Evolutionary conservation across 1,139 yeast genomes (phyloP), one percentile per base, ranked within the genome.

Genomic region (Lodderomyces beijingensis): DNA sequence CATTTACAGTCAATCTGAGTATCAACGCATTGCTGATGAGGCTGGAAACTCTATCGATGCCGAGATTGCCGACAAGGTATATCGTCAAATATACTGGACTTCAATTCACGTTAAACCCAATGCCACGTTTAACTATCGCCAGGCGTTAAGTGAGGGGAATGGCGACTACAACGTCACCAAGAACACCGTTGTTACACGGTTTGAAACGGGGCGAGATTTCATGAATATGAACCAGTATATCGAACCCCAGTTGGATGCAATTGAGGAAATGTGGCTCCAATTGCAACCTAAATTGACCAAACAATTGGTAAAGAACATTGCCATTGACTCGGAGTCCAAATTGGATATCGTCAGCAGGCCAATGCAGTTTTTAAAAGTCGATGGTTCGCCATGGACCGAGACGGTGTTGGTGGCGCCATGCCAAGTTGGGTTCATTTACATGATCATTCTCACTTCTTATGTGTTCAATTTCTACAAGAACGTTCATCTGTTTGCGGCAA

Each of bases 351-450:
- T 63, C 25, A 42, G 67, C 4, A 46, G 59, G 3, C 62, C 74
- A 4, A 53, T 75, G 3, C 42, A 44, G 1, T 67, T 77, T 40
- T 29, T 44, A 3, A 57, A 47, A 31, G 38, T 48, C 7, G 89
- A 82, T 52, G 53, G 64, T 32, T 63, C 69, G 16, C 84, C 86
- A 1, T 66, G 57, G 38, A 55, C 57, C 2, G 62, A 75, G 43
- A 59, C 74, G 2, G 76, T 72, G 3, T 50, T 79, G 16, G 45
- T 69, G 13, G 87, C 86, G 1, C 86, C 89, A 2, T 55, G 77
- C 4, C 86, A 81, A 52, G 79, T 84, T 43, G 95, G 95, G 31
- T 65, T 82, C 37, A 82, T 86, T 54, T 85, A 77, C 55, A 65
- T 81, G 51, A 72, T 86, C 44, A 78, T 86, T 53, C 57, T 84